Conservation (phyloP, 1,284 basidiomycete species). For the Cryptococcus maquisensis region DNA sequence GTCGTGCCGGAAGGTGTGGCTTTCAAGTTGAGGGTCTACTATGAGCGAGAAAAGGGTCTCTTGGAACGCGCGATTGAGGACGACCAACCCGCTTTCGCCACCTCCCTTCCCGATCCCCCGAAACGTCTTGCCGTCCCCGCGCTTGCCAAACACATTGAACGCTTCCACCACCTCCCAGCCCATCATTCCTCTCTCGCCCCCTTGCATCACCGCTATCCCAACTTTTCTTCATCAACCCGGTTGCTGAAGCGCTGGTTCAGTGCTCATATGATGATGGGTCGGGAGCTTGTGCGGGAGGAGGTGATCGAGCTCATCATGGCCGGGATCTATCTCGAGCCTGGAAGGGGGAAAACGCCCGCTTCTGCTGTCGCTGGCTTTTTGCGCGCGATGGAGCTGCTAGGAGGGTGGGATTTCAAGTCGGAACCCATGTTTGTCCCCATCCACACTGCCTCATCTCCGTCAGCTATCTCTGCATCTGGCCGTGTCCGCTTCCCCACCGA, state of each 20-base stretch:
- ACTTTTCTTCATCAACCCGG: slow-evolving; percentile 78
- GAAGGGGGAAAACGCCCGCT: slow-evolving; percentile 46
- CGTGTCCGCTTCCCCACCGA: slow-evolving; percentile 46
- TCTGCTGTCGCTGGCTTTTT: slow-evolving; percentile 67
- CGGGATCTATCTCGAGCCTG: slow-evolving; percentile 52
- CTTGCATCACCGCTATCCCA: slow-evolving; percentile 71
- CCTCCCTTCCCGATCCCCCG: slow-evolving; percentile 40
- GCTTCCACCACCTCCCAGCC: slow-evolving; percentile 71
- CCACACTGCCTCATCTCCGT: slow-evolving; percentile 43
- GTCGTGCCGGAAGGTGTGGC: slow-evolving; percentile 79
- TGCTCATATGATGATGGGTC: slow-evolving; percentile 76
- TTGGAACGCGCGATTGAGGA: slow-evolving; percentile 63
- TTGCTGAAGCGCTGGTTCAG: slow-evolving; percentile 90
- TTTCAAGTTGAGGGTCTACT: slow-evolving; percentile 77
- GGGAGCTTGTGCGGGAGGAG: slow-evolving; percentile 52
- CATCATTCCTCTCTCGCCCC: slow-evolving; percentile 82
- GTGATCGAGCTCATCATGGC: slow-evolving; percentile 81
- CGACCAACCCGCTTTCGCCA: slow-evolving; percentile 34
- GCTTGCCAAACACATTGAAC: slow-evolving; percentile 60
- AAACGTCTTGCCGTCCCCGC: slow-evolving; percentile 56
- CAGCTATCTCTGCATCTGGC: slow-evolving; percentile 13
- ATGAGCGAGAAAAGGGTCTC: slow-evolving; percentile 77
- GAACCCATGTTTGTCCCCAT: slow-evolving; percentile 55
- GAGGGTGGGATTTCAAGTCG: slow-evolving; percentile 72
- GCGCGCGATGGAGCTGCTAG: slow-evolving; percentile 67